Conservation (phyloP, 2,329 filamentous ascomycete species). For the Ophiosphaerella korrae region DNA sequence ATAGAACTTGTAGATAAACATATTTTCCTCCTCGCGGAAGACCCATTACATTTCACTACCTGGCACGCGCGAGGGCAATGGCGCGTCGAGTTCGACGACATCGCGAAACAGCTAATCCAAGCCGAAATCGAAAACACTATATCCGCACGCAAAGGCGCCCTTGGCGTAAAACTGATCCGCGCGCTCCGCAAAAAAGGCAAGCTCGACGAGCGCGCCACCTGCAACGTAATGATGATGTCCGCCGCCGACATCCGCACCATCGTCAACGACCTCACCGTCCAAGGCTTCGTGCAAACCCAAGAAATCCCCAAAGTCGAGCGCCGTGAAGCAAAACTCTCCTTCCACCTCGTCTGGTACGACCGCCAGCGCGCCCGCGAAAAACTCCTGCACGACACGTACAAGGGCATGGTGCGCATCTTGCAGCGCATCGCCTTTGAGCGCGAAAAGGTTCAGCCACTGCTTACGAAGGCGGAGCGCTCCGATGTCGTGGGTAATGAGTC, state of each 20-base stretch:
- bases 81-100: constrained; percentile 79
- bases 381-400: constrained; percentile 82
- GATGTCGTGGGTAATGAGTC: constrained; percentile 87
- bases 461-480: constrained; percentile 80
- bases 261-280: constrained; percentile 83
- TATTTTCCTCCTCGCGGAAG: constrained; percentile 72
- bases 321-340: constrained; percentile 78
- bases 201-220: constrained; percentile 90
- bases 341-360: constrained; percentile 94
- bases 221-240: constrained; percentile 79
- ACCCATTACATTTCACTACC: constrained; percentile 68
- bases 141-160: constrained; percentile 73
- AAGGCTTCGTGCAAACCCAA: constrained; percentile 87
- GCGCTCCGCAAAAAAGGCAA: constrained; percentile 87
- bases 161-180: constrained; percentile 80
- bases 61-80: constrained; percentile 73
- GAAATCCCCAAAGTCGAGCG: constrained; percentile 90
- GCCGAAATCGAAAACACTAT: constrained; percentile 82
- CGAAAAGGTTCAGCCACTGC: constrained; percentile 70
- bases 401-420: constrained; percentile 82
- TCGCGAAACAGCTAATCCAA: constrained; percentile 74
- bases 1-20: constrained; percentile 66
- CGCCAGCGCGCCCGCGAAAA: constrained; percentile 70
- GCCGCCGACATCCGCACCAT: constrained; percentile 84
- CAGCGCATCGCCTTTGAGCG: constrained; percentile 81